Percentiles rank a stretch among this genome's conserved stretches.
These are phyloP conservation scores for Fraxinus platypoda DNA, from an alignment of 305 asterid species.

Conservation along the genomic window DNA sequence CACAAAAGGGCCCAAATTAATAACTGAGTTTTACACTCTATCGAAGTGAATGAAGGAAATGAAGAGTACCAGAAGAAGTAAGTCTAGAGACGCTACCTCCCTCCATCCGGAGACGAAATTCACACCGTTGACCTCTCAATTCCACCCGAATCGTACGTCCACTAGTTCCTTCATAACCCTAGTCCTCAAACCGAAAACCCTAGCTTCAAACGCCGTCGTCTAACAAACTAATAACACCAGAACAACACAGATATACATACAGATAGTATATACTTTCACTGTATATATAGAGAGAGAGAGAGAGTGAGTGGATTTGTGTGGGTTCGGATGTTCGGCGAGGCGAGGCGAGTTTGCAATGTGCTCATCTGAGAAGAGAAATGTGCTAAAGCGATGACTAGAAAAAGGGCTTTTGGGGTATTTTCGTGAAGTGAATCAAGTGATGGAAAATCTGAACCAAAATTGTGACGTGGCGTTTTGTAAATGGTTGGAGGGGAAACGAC, in stretches of 20 bases:
- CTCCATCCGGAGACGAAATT: conserved; percentile 96
- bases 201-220: conserved; percentile 24
- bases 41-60: conserved; percentile 36
- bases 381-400: conserved; percentile 23
- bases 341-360: conserved; percentile 14
- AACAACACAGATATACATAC: conserved; percentile 15
- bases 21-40: not conserved
- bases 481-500: conserved; percentile 25
- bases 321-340: conserved; percentile 26
- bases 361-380: conserved; percentile 15
- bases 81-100: conserved; percentile 98
- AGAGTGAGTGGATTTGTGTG: conserved; percentile 21
- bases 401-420: conserved; percentile 14
- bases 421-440: conserved; percentile 25
- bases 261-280: not conserved
- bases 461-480: conserved; percentile 27
- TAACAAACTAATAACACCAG: conserved; percentile 10
- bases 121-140: conserved; percentile 66
- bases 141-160: conserved; percentile 50
- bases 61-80: conserved; percentile 95
- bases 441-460: conserved; percentile 26
- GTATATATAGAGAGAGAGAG: not conserved
- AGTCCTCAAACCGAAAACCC: conserved; percentile 42
- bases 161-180: conserved; percentile 65
- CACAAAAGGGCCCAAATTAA: not conserved